These are phyloP conservation scores for Achaetomiella virescens DNA, from an alignment of 495 filamentous ascomycete species.

Conservation along the genomic window DNA sequence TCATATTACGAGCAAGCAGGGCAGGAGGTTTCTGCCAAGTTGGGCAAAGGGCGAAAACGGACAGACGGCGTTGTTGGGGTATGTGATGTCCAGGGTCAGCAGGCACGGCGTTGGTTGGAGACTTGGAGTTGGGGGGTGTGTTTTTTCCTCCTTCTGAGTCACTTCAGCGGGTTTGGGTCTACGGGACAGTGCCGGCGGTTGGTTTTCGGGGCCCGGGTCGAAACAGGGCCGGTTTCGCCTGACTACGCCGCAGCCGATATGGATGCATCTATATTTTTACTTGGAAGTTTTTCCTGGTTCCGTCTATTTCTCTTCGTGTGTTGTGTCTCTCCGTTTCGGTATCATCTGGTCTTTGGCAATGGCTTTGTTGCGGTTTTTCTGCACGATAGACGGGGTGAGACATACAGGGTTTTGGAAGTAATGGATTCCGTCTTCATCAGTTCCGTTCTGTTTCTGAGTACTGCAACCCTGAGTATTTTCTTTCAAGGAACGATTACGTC, in stretches of 20 bases:
- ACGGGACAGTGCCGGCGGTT: background rate
- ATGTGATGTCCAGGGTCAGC: background rate
- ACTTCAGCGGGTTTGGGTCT: background rate
- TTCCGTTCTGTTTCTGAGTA: too few relatives aligned
- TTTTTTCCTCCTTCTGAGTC: background rate
- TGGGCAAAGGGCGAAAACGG: background rate
- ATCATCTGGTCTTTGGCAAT: too few relatives aligned
- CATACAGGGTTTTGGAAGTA: too few relatives aligned
- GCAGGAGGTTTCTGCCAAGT: too few relatives aligned
- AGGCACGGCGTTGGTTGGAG: background rate
- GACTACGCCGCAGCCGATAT: background rate
- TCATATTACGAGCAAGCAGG: background rate
- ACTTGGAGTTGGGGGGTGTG: background rate
- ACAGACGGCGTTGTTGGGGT: background rate
- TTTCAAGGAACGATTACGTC: too few relatives aligned
- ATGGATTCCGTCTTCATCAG: background rate
- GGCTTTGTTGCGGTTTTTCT: too few relatives aligned
- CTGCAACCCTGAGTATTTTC: too few relatives aligned
- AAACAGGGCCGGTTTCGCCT: conserved; percentile 3
- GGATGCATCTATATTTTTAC: background rate
- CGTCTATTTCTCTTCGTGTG: too few relatives aligned
- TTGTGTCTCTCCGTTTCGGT: too few relatives aligned
- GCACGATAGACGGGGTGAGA: too few relatives aligned
- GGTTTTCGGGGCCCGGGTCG: conserved; percentile 2
- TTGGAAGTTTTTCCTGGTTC: background rate